Base-by-base conservation (phyloP, 352 stramenopile species). In the Pythium folliculosum region DNA sequence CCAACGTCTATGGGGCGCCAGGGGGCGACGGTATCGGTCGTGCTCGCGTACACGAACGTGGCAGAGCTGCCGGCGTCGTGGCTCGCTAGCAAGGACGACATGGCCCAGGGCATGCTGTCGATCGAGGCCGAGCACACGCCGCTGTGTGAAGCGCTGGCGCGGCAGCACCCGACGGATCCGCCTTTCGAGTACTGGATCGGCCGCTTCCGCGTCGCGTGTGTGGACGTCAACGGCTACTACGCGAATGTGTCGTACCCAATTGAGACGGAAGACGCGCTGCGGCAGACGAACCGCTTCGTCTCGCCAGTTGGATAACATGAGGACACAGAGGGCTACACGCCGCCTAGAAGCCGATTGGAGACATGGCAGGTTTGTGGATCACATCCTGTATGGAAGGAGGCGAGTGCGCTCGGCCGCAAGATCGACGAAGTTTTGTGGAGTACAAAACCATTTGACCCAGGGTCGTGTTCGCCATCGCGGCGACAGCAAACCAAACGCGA, bases 41-140 rank as follows among this genome's bases (percentile, higher is more conserved):
- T 57, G 9, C 0, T 57, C 16, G 32, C 23, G 23, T 57, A 48
- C 32, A 59, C 48, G 3, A 32, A 53, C 21, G 35, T 52, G 10
- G 3, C 23, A 0, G 22, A 23, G 16, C 25, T 66, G 19, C 60
- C 49, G 6, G n/a, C 10, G 22, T 22, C 50, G 10, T 66, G 48
- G 60, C 48, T 59, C 7, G 22, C n/a, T 0, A 56, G 17, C 21
- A 56, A 66, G 38, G 50, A 66, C 38, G 49, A 66, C 5, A 30
- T 23, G 48, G 35, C 12, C 14, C 19, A 32, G 12, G 27, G 32
- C 17, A 16, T 48, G 3, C 23, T 59, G 9, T 48, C 23, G 8
- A 17, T 59, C 14, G 30, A 48, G 0, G 52, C 52, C n/a, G n/a
- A 59, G 3, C 14, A 37, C 48, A 66, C 60, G 6, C 60, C 60